phyloP scores from a whole-genome alignment of 75 land plant genomes.

The Chamaecyparis obtusa region DNA sequence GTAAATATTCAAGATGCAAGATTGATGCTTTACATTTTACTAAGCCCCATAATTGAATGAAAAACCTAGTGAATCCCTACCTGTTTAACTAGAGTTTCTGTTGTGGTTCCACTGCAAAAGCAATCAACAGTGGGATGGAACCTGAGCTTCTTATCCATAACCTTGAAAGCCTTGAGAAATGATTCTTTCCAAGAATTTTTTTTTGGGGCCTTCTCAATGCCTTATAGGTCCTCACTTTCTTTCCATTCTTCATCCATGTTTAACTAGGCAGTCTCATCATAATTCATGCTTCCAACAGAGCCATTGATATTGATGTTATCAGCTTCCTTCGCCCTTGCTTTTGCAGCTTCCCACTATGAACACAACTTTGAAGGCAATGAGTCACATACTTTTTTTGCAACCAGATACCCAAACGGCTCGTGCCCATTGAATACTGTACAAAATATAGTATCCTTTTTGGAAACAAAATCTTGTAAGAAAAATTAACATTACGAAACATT shows the following conservation, averaged over 20 bases:
- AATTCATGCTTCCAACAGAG: constrained; percentile 1
- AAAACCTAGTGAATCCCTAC: no score
- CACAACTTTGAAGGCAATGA: constrained; percentile 60
- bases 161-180: no score
- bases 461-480: constrained; percentile 48
- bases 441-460: constrained; percentile 56
- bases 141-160: no score
- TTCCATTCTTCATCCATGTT: no score
- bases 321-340: constrained; percentile 6
- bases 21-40: neutral
- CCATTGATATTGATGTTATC: neutral
- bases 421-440: constrained; percentile 94
- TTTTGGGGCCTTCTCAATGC: constrained; percentile 16
- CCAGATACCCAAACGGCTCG: constrained; percentile 82
- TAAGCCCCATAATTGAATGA: no score
- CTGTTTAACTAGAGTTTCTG: no score
- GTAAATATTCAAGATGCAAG: neutral
- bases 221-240: constrained; percentile 16
- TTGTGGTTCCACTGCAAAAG: no score
- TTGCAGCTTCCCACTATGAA: constrained; percentile 38
- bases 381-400: constrained; percentile 74
- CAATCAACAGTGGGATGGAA: no score
- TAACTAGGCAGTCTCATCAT: no score
- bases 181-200: constrained; percentile 46
- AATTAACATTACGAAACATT: no score